Percentiles rank a stretch among this genome's conserved stretches.
phyloP scores from a whole-genome alignment of 2,329 filamentous ascomycete species.

The Arthrobotrys entomopaga region DNA sequence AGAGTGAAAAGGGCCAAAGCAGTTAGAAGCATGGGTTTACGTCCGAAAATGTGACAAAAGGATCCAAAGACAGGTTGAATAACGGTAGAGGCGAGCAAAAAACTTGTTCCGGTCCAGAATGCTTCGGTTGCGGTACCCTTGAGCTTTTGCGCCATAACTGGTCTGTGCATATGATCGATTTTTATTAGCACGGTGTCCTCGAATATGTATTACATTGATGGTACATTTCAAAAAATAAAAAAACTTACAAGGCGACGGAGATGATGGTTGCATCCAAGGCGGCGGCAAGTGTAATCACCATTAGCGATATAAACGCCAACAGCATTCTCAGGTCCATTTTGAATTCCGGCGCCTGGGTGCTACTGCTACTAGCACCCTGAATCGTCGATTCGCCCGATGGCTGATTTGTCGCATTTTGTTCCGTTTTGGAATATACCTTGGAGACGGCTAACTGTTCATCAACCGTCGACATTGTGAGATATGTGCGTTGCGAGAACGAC shows the following conservation, averaged over 20 bases:
- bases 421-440: conserved; percentile 51
- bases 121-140: conserved; percentile 70
- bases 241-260: conserved; percentile 48
- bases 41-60: conserved; percentile 63
- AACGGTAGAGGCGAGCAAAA: conserved; percentile 73
- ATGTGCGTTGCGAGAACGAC: conserved; percentile 10
- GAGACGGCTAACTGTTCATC: conserved; percentile 52
- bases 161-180: conserved; percentile 15
- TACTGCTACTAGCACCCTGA: conserved; percentile 26
- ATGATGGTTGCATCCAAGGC: conserved; percentile 53
- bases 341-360: conserved; percentile 43
- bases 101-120: conserved; percentile 78
- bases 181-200: background rate
- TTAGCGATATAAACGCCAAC: conserved; percentile 46
- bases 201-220: background rate
- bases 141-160: conserved; percentile 67
- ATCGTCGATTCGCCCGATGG: conserved; percentile 42
- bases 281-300: conserved; percentile 52
- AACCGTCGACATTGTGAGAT: conserved; percentile 29
- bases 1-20: conserved; percentile 62
- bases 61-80: conserved; percentile 67
- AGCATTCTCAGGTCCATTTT: conserved; percentile 45
- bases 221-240: background rate
- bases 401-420: conserved; percentile 22
- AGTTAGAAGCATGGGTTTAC: conserved; percentile 60